A percentile compares a stretch with the other conserved stretches of the same genome.
These are phyloP conservation scores for Gloeostereum incarnatum DNA, from an alignment of 768 basidiomycete species.

Conservation along the genomic window DNA sequence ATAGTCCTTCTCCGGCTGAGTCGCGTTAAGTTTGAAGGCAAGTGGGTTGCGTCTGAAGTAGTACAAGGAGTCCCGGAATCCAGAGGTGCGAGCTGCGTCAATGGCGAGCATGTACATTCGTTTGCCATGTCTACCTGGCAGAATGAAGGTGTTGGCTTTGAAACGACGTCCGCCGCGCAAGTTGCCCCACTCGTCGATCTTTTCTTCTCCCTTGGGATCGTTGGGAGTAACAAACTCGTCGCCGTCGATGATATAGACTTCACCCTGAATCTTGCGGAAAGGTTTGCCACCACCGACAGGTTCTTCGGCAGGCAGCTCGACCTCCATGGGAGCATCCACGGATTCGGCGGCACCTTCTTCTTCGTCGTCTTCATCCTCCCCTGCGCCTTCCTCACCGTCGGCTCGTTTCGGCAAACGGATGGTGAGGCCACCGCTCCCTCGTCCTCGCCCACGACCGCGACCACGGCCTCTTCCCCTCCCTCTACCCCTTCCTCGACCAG, in stretches of 20 bases:
- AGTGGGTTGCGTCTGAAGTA: conserved; percentile 91
- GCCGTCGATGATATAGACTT: conserved; percentile 70
- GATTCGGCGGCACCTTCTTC: conserved; percentile 22
- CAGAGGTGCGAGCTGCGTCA: conserved; percentile 92
- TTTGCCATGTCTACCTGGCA: conserved; percentile 77
- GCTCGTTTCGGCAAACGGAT: conserved; percentile 17
- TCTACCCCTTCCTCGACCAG: conserved; percentile 33
- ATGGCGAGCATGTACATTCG: conserved; percentile 93
- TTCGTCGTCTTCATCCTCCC: conserved; percentile 25
- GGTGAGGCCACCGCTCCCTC: conserved; percentile 17
- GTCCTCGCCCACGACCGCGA: conserved; percentile 20
- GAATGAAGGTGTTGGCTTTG: conserved; percentile 83
- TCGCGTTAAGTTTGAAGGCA: conserved; percentile 85
- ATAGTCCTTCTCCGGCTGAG: conserved; percentile 85
- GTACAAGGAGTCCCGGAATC: conserved; percentile 95
- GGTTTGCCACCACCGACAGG: conserved; percentile 52
- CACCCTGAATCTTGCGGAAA: conserved; percentile 65
- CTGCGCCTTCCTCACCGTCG: conserved; percentile 26
- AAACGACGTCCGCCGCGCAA: conserved; percentile 80
- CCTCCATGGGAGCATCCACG: conserved; percentile 20
- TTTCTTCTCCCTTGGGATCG: conserved; percentile 82
- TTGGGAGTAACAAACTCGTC: conserved; percentile 85
- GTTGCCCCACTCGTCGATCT: conserved; percentile 81
- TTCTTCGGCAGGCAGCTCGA: conserved; percentile 27
- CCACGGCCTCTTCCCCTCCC: conserved; percentile 19